Conservation (phyloP, 768 basidiomycete species). For the Pholiota microspora region DNA sequence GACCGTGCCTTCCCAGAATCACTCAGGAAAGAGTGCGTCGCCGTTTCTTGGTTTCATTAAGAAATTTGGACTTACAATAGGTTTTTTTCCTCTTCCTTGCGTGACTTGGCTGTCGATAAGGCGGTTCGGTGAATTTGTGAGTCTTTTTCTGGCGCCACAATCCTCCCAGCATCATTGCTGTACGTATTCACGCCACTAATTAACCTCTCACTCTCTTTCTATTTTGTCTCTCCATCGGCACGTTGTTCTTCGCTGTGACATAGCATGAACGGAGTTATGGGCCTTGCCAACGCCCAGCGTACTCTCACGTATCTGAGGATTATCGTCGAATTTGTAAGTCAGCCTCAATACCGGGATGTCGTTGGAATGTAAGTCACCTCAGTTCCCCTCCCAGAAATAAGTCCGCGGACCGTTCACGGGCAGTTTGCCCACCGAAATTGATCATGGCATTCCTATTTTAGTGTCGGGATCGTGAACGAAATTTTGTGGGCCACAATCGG, state of each 20-base stretch:
- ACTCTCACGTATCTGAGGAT: constrained; percentile 80
- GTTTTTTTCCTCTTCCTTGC: constrained; percentile 6
- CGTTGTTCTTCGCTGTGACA: constrained; percentile 6
- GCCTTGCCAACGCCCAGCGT: constrained; percentile 84
- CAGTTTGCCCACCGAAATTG: neutral
- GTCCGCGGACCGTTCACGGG: neutral
- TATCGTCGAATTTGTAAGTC: constrained; percentile 81
- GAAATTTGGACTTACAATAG: constrained; percentile 5
- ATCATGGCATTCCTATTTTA: constrained; percentile 17
- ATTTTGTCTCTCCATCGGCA: constrained; percentile 9
- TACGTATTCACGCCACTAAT: constrained; percentile 15
- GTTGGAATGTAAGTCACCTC: constrained; percentile 51
- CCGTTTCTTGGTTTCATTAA: constrained; percentile 1
- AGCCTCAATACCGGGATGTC: constrained; percentile 73
- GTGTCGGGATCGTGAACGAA: constrained; percentile 64
- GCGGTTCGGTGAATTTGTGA: constrained; percentile 65
- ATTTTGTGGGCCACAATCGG: constrained; percentile 61
- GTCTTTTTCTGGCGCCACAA: constrained; percentile 17
- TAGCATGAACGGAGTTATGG: constrained; percentile 79
- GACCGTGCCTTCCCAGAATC: constrained; percentile 27
- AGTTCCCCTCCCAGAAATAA: constrained; percentile 4
- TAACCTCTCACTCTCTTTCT: constrained; percentile 10
- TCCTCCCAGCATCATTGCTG: constrained; percentile 8
- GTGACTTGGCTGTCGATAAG: constrained; percentile 19
- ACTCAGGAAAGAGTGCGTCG: constrained; percentile 34